A percentile compares a stretch with the other conserved stretches of the same genome.
Conservation (phyloP, 192 early-diverging fungal genomes). For the Thamnidium elegans region DNA sequence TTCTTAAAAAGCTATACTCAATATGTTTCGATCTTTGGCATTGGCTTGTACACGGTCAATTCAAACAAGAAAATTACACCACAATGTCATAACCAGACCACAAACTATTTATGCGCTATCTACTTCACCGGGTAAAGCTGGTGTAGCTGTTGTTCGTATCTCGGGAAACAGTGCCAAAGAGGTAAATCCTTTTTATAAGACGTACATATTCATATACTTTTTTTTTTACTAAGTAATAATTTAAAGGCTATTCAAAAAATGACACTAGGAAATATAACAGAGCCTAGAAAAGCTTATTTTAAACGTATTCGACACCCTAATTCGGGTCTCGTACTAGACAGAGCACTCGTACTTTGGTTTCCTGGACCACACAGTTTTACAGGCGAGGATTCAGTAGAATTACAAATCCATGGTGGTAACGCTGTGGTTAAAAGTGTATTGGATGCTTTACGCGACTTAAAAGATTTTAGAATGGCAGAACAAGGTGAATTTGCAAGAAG, state of each 20-base stretch:
- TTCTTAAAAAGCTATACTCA: background rate
- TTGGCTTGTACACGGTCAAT: too few relatives aligned
- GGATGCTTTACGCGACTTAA: constrained; percentile 44
- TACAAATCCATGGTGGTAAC: constrained; percentile 73
- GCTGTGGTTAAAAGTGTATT: constrained; percentile 62
- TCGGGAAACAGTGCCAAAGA: constrained; percentile 55
- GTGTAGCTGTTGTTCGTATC: constrained; percentile 73
- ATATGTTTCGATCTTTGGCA: too few relatives aligned
- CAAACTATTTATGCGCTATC: constrained; percentile 76
- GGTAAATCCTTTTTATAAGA: constrained; percentile 23
- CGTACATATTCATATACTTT: background rate
- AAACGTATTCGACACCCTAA: constrained; percentile 45
- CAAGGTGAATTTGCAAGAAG: constrained; percentile 74
- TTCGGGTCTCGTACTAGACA: constrained; percentile 51
- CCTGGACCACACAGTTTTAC: constrained; percentile 69
- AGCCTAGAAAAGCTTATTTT: constrained; percentile 44
- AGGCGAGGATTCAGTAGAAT: constrained; percentile 72
- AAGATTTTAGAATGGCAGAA: constrained; percentile 63
- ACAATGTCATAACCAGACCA: background rate
- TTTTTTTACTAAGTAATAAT: background rate
- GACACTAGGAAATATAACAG: constrained; percentile 32
- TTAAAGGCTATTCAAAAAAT: constrained; percentile 26
- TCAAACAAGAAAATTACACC: too few relatives aligned
- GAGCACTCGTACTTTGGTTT: constrained; percentile 57
- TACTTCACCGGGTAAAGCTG: constrained; percentile 70